A percentile compares a stretch with the other conserved stretches of the same genome.
Evolutionary conservation across 805 yeast species (phyloP).

Genomic region (Saturnispora diversa): DNA sequence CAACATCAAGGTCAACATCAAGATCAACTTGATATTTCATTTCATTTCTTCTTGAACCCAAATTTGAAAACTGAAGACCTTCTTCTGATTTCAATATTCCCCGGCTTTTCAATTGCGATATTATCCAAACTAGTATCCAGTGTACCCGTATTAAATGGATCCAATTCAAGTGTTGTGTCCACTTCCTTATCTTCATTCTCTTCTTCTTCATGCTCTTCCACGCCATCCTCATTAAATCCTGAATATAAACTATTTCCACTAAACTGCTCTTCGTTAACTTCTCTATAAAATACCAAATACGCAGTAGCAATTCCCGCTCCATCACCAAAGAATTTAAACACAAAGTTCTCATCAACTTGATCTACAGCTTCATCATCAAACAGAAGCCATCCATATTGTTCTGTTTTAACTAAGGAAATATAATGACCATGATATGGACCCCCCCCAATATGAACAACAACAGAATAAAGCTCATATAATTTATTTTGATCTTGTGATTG

Average conservation of each 20-base stretch:
- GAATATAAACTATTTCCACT: constrained; percentile 23
- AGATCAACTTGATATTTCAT: too few relatives aligned
- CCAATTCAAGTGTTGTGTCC: background rate
- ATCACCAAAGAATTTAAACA: constrained; percentile 80
- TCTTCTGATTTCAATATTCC: background rate
- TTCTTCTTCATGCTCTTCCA: background rate
- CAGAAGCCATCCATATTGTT: constrained; percentile 75
- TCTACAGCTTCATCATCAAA: constrained; percentile 96
- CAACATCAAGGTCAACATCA: too few relatives aligned
- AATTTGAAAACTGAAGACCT: background rate
- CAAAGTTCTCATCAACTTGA: constrained; percentile 73
- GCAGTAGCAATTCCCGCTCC: constrained; percentile 86
- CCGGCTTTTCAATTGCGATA: background rate
- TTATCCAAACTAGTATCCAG: background rate
- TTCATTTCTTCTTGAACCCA: background rate
- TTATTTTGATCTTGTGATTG: constrained; percentile 44
- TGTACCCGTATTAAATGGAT: background rate
- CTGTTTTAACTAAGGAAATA: constrained; percentile 75
- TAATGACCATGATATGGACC: constrained; percentile 98
- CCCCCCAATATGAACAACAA: constrained; percentile 92
- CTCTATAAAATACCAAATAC: constrained; percentile 76
- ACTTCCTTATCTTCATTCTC: background rate
- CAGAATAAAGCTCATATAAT: constrained; percentile 72
- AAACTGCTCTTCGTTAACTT: constrained; percentile 35
- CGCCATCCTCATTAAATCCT: constrained; percentile 23